These are phyloP conservation scores for Fusarium robinianum DNA, from an alignment of 2,329 filamentous ascomycete species.

Conservation along the genomic window DNA sequence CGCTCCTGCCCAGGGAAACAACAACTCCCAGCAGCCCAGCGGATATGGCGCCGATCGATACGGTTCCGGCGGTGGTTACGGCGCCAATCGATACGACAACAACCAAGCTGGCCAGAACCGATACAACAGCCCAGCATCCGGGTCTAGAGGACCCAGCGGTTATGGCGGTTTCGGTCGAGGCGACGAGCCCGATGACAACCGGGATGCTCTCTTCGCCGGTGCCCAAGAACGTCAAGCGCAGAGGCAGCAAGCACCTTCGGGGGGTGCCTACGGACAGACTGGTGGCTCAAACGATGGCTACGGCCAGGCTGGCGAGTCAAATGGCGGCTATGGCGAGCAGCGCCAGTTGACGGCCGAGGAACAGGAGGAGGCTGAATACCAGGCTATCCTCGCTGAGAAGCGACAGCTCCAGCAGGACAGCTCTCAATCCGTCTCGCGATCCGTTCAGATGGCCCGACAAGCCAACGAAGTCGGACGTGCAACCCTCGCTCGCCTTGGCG, in stretches of 20 bases:
- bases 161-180: slow-evolving; percentile 63
- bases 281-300: no score
- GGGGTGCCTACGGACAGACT: slow-evolving; percentile 34
- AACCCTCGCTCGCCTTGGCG: slow-evolving; percentile 73
- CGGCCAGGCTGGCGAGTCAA: slow-evolving; percentile 40
- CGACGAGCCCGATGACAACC: slow-evolving; percentile 54
- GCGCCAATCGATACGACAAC: slow-evolving; percentile 58
- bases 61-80: slow-evolving; percentile 56
- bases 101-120: slow-evolving; percentile 39
- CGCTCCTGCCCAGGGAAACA: slow-evolving; percentile 28
- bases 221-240: slow-evolving; percentile 56
- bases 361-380: slow-evolving; percentile 73
- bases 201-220: slow-evolving; percentile 66
- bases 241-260: slow-evolving; percentile 36
- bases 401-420: slow-evolving; percentile 79
- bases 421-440: slow-evolving; percentile 46
- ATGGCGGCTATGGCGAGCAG: slow-evolving; percentile 66
- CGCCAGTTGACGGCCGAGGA: slow-evolving; percentile 81
- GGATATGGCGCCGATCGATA: slow-evolving; percentile 61
- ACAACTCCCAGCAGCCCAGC: slow-evolving; percentile 33
- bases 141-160: slow-evolving; percentile 56
- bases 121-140: slow-evolving; percentile 36
- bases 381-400: slow-evolving; percentile 57
- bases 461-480: slow-evolving; percentile 63
- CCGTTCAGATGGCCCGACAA: slow-evolving; percentile 50